phyloP scores from a whole-genome alignment of 2,329 filamentous ascomycete species.

The Neobulgaria alba region DNA sequence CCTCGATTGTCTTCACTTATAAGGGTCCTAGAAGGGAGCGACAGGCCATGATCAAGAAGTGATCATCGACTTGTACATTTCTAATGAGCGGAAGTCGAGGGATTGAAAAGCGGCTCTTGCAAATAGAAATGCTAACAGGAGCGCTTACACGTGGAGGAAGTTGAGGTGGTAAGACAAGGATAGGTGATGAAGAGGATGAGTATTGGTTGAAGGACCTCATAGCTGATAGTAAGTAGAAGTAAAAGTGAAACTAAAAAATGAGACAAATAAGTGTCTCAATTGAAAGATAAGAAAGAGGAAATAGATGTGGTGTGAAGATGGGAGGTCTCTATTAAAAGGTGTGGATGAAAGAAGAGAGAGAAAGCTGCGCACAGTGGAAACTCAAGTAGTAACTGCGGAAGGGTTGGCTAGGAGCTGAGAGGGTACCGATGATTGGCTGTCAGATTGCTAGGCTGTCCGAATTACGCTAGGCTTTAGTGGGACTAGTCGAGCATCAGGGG shows the following conservation, averaged over 20 bases:
- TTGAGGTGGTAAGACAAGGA: constrained; percentile 24
- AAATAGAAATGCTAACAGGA: neutral
- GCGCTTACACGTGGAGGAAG: constrained; percentile 17
- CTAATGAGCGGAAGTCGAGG: neutral
- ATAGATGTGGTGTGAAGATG: constrained; percentile 4
- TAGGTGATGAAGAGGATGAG: constrained; percentile 21
- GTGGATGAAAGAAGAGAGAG: constrained; percentile 8
- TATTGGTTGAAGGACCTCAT: constrained; percentile 25
- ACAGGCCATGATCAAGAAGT: neutral
- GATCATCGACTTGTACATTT: neutral
- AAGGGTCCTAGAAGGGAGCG: too few relatives aligned
- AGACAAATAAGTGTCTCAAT: constrained; percentile 1
- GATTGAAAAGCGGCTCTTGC: neutral
- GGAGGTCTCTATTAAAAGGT: constrained; percentile 6
- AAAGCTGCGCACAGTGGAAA: constrained; percentile 6
- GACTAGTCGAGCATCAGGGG: too few relatives aligned
- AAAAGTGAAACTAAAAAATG: constrained; percentile 4
- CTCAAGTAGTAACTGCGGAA: too few relatives aligned
- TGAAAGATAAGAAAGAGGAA: neutral
- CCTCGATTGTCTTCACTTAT: neutral
- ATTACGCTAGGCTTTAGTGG: too few relatives aligned
- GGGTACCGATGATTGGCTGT: too few relatives aligned
- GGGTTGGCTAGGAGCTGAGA: too few relatives aligned
- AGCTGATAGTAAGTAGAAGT: constrained; percentile 4
- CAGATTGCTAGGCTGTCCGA: too few relatives aligned